Evolutionary conservation across 2,329 filamentous ascomycete species (phyloP).

Genomic region (Fusarium sp.): DNA sequence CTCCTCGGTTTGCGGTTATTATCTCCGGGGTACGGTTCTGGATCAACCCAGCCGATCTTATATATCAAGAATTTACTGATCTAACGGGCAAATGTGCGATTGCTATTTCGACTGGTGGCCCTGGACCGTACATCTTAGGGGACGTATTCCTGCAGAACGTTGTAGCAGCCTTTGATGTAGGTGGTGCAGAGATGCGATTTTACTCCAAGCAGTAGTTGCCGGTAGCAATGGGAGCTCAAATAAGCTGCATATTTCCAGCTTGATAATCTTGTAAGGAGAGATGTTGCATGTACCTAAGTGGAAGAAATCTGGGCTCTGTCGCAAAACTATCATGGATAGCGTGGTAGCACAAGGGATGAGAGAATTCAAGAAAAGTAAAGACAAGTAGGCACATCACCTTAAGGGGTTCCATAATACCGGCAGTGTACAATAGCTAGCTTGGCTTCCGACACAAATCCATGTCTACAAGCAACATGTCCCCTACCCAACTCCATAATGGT

Average conservation of each 20-base stretch:
- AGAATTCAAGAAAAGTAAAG: neutral
- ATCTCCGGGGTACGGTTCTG: slow-evolving; percentile 60
- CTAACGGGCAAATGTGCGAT: slow-evolving; percentile 64
- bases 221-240: neutral
- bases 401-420: neutral
- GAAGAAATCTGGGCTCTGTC: neutral
- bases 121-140: slow-evolving; percentile 64
- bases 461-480: neutral
- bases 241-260: neutral
- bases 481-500: too few relatives aligned
- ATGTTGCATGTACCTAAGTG: neutral
- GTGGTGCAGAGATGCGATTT: slow-evolving; percentile 61
- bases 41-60: slow-evolving; percentile 63
- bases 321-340: neutral
- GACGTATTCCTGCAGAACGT: slow-evolving; percentile 66
- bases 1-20: slow-evolving; percentile 61
- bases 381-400: neutral
- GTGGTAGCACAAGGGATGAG: neutral
- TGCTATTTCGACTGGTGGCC: slow-evolving; percentile 59
- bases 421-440: neutral
- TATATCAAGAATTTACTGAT: slow-evolving; percentile 60
- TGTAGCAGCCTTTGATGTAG: slow-evolving; percentile 63
- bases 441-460: neutral
- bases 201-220: slow-evolving; percentile 48
- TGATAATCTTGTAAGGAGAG: neutral